phyloP scores from a whole-genome alignment of 2,329 filamentous ascomycete genomes.

The Aspergillus sp. region DNA sequence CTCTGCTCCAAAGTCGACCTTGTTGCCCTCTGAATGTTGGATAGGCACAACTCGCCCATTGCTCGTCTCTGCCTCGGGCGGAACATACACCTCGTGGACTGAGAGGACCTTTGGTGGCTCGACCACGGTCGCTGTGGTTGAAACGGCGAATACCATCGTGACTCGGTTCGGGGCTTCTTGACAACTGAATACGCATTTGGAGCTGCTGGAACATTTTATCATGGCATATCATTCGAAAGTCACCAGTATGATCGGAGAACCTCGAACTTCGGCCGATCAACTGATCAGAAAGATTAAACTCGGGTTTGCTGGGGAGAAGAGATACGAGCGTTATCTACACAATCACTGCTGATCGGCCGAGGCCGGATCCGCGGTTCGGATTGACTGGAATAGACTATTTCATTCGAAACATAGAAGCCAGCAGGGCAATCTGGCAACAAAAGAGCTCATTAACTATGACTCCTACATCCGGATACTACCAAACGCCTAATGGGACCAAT shows the following conservation, averaged over 20 bases:
- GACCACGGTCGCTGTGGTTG: not conserved
- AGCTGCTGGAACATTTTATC: not conserved
- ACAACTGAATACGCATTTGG: not conserved
- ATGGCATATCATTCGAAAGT: not conserved
- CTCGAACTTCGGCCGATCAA: no score
- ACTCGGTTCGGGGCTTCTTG: not conserved
- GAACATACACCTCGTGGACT: not conserved
- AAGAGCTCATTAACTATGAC: not conserved
- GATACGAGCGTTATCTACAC: no score
- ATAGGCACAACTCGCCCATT: conserved; percentile 6
- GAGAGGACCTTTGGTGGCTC: not conserved
- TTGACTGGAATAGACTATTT: no score
- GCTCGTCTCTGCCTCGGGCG: not conserved
- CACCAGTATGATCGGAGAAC: no score
- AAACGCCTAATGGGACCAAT: conserved; percentile 1
- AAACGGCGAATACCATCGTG: conserved; percentile 10
- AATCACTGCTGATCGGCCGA: no score
- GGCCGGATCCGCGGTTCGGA: no score
- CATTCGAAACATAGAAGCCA: not conserved
- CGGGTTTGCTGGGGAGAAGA: no score
- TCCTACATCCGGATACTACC: not conserved
- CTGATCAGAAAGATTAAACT: no score
- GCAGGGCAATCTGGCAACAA: no score
- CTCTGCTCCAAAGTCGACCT: conserved; percentile 5
- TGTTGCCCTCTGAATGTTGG: not conserved